Evolutionary conservation across 306 rosid species (phyloP), one percentile per base, ranked within the genome.

Genomic region (Elaeagnus macrophylla): DNA sequence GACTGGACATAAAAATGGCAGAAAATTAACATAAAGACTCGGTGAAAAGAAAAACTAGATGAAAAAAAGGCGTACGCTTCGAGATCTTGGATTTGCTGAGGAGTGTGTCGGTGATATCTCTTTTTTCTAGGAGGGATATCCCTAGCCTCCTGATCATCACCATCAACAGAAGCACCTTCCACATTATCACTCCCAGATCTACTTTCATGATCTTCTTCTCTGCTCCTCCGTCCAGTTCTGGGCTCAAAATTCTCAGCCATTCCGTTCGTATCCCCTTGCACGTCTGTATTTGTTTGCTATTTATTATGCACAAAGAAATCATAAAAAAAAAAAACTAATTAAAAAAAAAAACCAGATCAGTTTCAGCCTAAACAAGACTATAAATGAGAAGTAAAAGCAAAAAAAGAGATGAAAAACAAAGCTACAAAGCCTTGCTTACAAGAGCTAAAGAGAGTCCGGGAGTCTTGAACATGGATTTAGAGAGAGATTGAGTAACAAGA

Each of bases 11-110:
- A 19, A 13, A 39, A 12, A 54, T n/a, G 9, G 36, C 8, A 54
- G 14, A 7, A n/a, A 0, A 18, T 14, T 9, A 41, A 32, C 19
- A 7, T 7, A 51, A n/a, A n/a, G n/a, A 32, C 48, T 12, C n/a
- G 38, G n/a, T n/a, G n/a, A n/a, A n/a, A n/a, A n/a, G n/a, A n/a
- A n/a, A n/a, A n/a, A n/a, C n/a, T n/a, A n/a, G n/a, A n/a, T 35
- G 18, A 50, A 20, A 12, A 1, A 37, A 1, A 12, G 5, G 1
- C 8, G 50, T 82, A 91, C 97, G 85, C 9, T 91, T 86, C 97
- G 37, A 91, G 96, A 17, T 91, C 97, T 84, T 91, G 97, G 62
- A 91, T 91, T 69, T 91, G 97, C 64, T 91, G 91, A 63, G 95
- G 96, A 9, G 96, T 91, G 73, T 91, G 97, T 72, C 97, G 91